Evolutionary conservation across 148 eudicot genomes (phyloP), one percentile per base, ranked within the genome.

Genomic region (Amaranthus hypochondriacus): DNA sequence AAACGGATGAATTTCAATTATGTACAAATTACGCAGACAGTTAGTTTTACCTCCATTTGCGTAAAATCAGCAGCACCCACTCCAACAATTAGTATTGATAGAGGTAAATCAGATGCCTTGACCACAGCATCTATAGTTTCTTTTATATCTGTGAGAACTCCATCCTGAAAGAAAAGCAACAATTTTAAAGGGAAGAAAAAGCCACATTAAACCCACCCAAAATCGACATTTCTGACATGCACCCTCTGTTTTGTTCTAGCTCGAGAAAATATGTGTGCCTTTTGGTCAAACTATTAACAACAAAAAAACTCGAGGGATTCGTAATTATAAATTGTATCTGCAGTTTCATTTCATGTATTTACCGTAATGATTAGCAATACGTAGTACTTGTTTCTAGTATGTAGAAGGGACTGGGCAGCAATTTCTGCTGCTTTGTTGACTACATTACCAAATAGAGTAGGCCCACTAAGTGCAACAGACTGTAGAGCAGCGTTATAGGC

Each of bases 41-140:
- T 28, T 15, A 49, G 51, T 72, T 64, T 72, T 55, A 93, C 98
- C 93, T 94, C 90, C 98, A 94, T 94, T 69, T 87, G 88, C 62
- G 75, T 85, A 72, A 94, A 94, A 87, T 94, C 97, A 48, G 97
- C 98, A 77, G 70, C 50, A 64, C 98, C 97, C 8, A 94, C 98
- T 68, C 98, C 98, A 74, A 94, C 93, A 46, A 94, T 90, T 56
- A 94, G 95, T 71, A 93, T 68, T 5, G 97, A 93, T 69, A 93
- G 81, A 28, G 98, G 98, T 15, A 93, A 82, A 71, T 93, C 92
- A 44, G 97, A 93, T 62, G 98, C 97, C 81, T 75, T 87, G 56
- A 93, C 95, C 79, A 94, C 65, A 48, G 93, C 86, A 80, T 94
- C 78, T 82, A 81, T 88, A 28, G 96, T 88, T 76, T 92, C 97